Conservation (phyloP, 257 asterid species). For the Capsicum rhomboideum region DNA sequence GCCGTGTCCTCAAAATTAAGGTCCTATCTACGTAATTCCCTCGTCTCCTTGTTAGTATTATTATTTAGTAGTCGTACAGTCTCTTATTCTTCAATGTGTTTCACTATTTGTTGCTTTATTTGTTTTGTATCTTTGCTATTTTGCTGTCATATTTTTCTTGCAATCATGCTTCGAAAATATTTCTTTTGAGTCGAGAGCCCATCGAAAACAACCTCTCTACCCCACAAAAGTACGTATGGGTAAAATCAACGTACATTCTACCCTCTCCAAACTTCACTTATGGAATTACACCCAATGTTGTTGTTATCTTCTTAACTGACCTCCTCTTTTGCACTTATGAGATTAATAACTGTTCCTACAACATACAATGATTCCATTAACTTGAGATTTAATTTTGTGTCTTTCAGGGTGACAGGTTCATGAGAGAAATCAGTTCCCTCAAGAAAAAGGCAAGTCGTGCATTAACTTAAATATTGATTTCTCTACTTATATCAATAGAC, state of each 20-base stretch:
- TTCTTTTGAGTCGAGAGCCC: neutral
- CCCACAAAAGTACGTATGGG: neutral
- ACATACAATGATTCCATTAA: neutral
- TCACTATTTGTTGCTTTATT: neutral
- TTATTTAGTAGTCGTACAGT: neutral
- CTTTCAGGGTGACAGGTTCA: constrained; percentile 43
- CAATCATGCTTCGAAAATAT: neutral
- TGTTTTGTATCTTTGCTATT: neutral
- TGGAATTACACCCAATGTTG: neutral
- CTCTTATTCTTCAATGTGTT: neutral
- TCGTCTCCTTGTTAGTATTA: neutral
- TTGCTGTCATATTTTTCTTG: neutral
- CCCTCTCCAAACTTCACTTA: neutral
- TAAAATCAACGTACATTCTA: neutral
- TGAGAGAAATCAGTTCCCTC: constrained; percentile 44
- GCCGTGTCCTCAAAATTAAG: constrained; percentile 47
- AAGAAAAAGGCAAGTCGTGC: constrained; percentile 49
- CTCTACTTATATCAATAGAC: neutral
- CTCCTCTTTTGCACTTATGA: neutral
- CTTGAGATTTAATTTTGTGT: neutral
- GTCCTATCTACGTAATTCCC: constrained; percentile 9
- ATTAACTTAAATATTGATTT: neutral
- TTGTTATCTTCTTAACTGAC: neutral
- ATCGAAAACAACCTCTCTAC: neutral
- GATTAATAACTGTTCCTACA: neutral